Percentiles rank a stretch among this genome's conserved stretches.
phyloP scores from a whole-genome alignment of 176 grass and related monocot species.

The Zizania latifolia region DNA sequence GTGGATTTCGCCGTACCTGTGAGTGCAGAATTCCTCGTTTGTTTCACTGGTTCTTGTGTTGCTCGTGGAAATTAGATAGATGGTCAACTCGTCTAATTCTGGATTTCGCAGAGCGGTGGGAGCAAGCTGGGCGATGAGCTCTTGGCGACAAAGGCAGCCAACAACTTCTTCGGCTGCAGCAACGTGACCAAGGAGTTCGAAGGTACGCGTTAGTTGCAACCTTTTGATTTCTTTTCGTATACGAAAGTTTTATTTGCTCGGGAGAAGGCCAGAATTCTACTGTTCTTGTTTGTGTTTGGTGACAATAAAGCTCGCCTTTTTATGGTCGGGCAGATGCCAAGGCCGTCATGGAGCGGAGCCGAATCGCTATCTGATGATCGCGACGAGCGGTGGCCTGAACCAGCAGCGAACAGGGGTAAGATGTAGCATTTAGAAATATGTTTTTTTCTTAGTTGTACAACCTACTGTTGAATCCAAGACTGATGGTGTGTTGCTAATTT shows the following conservation, averaged over 20 bases:
- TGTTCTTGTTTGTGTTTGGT: neutral
- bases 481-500: no score
- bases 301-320: neutral
- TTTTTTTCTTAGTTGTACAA: no score
- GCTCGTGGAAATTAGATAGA: no score
- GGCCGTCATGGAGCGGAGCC: constrained; percentile 44
- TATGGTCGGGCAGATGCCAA: constrained; percentile 34
- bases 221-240: neutral
- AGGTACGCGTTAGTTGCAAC: constrained; percentile 27
- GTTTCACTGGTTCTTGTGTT: no score
- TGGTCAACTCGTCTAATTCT: constrained; percentile 4
- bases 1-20: no score
- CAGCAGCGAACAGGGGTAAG: constrained; percentile 96
- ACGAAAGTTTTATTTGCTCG: neutral
- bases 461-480: no score
- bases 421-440: no score
- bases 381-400: no score
- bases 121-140: constrained; percentile 41
- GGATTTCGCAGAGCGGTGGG: constrained; percentile 49
- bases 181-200: constrained; percentile 50
- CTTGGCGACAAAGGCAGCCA: constrained; percentile 54
- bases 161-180: constrained; percentile 71
- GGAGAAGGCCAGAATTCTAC: neutral
- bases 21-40: no score
- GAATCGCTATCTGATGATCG: constrained; percentile 82